Evolutionary conservation across 108 stramenopile species (phyloP), one percentile per base, ranked within the genome.

Genomic region (Pseudonitzschia pungens): DNA sequence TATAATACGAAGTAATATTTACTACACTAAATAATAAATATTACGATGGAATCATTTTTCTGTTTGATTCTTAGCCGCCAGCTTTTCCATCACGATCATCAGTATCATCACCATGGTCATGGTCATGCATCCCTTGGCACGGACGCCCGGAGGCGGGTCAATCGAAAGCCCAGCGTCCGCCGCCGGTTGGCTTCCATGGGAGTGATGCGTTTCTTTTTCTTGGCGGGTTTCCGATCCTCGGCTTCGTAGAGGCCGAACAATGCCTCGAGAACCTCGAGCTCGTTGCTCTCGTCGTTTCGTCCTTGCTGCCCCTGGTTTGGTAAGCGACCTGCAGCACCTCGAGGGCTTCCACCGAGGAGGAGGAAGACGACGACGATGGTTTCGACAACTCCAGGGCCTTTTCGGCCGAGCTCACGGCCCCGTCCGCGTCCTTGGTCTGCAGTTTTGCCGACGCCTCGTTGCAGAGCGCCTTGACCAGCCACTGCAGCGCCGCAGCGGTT

Each of bases 281-380:
- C 86, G 0, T 1, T 0, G n/a, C 12, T 3, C 6, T 62, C 14
- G 5, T 53, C 82, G 81, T 36, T 69, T 53, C 82, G 81, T 36
- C 68, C 0, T 33, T 40, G 59, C 21, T 82, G 4, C 26, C 81
- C 14, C 20, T 18, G 3, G 26, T 45, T 42, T 70, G 36, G 60
- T 80, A 83, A 14, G 84, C 82, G 48, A 74, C 72, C 4, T 84
- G 81, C 43, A 87, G 54, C n/a, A 79, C 74, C 72, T 77, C 71
- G 44, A 82, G 75, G 8, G 83, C 66, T 44, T 73, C 78, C 1
- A 71, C 56, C 44, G 76, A 70, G 3, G 22, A 45, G 8, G 77
- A 76, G 7, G 83, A 75, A 32, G n/a, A n/a, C n/a, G n/a, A n/a
- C n/a, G n/a, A n/a, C n/a, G n/a, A n/a, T n/a, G n/a, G n/a, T n/a